Evolutionary conservation across 2,329 filamentous ascomycete genomes (phyloP), one percentile per base, ranked within the genome.

Genomic region (Penicillium decumbens): DNA sequence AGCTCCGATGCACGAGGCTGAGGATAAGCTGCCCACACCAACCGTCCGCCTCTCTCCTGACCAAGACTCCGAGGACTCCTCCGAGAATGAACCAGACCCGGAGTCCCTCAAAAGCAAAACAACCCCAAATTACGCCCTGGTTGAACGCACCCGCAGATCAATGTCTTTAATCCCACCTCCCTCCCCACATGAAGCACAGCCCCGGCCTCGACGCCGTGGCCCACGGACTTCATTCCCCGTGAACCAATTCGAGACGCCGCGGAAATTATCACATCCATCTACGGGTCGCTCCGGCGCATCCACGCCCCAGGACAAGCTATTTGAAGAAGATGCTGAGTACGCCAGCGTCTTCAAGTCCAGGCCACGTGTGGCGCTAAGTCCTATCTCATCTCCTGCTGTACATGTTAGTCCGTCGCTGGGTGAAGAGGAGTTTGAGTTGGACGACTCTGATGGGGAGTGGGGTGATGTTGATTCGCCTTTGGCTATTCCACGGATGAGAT

Each of bases 271-370:
- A 2, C 57, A 54, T 43, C 54, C 51, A 37, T 47, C 38, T 25
- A 41, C 44, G 6, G 45, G 52, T 7, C 51, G 49, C 15, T 65
- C 66, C 18, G 55, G 72, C 51, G 70, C 68, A 20, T 71, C 75
- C 3, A 77, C 82, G 1, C 77, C 87, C 7, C 77, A 80, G 0
- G 85, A 92, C 62, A 80, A 85, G 55, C 71, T 95, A 35, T 83
- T 95, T 25, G 78, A 78, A 13, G 79, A 84, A 47, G 84, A 89
- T 57, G 77, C 80, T 3, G 89, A 95, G 52, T 87, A 89, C 67
- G 85, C 87, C 51, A 86, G 85, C 24, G 85, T 95, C 1, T 96
- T 96, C 67, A 88, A 85, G 71, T 91, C 88, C 55, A 73, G 91
- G 56, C 91, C 91, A 0, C 87, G 84, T 68, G 82, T 96, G 57